Percentiles rank a stretch among this genome's conserved stretches.
phyloP scores from a whole-genome alignment of 306 rosid species.

The Vigna nakashimae region DNA sequence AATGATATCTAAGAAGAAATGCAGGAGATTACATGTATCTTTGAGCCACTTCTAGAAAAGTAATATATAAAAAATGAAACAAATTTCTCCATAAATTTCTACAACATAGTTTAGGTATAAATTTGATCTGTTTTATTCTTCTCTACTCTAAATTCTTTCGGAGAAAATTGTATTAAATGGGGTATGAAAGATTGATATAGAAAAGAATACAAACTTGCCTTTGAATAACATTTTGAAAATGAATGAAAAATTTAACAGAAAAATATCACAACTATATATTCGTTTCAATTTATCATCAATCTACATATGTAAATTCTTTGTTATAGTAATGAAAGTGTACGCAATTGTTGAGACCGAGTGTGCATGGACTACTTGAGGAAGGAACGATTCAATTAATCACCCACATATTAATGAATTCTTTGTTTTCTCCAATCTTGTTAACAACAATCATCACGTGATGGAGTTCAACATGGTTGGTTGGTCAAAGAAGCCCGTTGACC shows the following conservation, averaged over 20 bases:
- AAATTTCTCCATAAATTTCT: too few species aligned
- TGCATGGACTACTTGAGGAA: conserved; percentile 11
- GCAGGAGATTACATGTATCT: neutral
- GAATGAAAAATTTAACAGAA: neutral
- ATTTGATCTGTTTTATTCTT: too few species aligned
- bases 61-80: too few species aligned
- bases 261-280: neutral
- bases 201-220: neutral
- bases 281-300: neutral
- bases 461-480: conserved; percentile 19
- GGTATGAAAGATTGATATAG: too few species aligned
- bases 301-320: neutral
- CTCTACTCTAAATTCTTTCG: too few species aligned
- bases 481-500: conserved; percentile 43
- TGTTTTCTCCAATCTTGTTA: neutral
- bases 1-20: neutral
- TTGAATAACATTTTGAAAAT: neutral
- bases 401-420: conserved; percentile 23
- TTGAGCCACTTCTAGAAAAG: too few species aligned
- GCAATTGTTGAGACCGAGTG: conserved; percentile 32
- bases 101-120: too few species aligned
- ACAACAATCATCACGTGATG: conserved; percentile 44
- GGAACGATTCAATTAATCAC: neutral
- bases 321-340: neutral
- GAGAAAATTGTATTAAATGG: too few species aligned